These are phyloP conservation scores for Narthecium ossifragum DNA, from an alignment of 106 monocot species.

Conservation along the genomic window DNA sequence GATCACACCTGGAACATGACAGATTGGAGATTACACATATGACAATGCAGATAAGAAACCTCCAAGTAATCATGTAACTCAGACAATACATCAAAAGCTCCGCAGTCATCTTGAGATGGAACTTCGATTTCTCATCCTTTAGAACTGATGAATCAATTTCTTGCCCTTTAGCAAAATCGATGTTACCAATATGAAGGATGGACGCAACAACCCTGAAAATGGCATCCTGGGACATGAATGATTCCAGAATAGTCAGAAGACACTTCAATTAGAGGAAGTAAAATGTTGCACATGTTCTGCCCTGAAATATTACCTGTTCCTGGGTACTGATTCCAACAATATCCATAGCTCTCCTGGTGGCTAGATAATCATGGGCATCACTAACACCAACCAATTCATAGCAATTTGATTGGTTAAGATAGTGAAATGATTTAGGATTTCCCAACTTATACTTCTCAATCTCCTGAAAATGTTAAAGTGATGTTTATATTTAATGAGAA, in stretches of 20 bases:
- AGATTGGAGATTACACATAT: neutral
- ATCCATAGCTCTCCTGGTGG: slow-evolving; percentile 79
- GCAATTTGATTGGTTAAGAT: slow-evolving; percentile 81
- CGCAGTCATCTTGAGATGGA: slow-evolving; percentile 83
- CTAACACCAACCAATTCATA: slow-evolving; percentile 66
- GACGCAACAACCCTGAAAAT: slow-evolving; percentile 98
- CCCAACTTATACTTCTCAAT: slow-evolving; percentile 68
- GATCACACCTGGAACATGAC: slow-evolving; percentile 77
- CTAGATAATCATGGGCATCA: slow-evolving; percentile 72
- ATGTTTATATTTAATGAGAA: neutral
- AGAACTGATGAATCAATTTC: slow-evolving; percentile 91
- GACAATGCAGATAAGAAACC: neutral
- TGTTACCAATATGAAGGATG: slow-evolving; percentile 95
- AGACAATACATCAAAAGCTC: slow-evolving; percentile 81
- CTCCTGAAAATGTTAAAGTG: slow-evolving; percentile 24
- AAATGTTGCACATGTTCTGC: too few species aligned
- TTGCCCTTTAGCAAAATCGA: slow-evolving; percentile 86
- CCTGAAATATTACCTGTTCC: slow-evolving; percentile 81
- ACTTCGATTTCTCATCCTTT: slow-evolving; percentile 93
- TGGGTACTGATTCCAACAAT: slow-evolving; percentile 62
- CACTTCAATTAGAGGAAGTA: too few species aligned
- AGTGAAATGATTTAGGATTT: slow-evolving; percentile 66
- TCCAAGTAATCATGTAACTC: neutral
- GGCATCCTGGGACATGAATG: slow-evolving; percentile 62
- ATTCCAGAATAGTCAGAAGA: neutral